A percentile compares a stretch with the other conserved stretches of the same genome.
Evolutionary conservation across 225 moss, liverwort and hornwort species (phyloP).

Genomic region (Pseudisothecium myosuroides): DNA sequence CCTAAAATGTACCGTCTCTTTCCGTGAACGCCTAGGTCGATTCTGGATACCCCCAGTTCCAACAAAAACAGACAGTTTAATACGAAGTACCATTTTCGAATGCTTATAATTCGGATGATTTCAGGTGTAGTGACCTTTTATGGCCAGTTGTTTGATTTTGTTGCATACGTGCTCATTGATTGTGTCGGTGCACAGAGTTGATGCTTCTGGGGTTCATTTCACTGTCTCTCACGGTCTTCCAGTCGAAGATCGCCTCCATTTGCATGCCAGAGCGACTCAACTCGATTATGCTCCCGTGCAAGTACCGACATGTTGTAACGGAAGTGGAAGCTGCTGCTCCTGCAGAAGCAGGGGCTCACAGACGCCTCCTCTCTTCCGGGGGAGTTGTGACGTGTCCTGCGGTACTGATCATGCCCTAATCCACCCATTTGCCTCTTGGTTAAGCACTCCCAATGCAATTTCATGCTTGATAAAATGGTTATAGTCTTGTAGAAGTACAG

Average conservation of each 20-base stretch:
- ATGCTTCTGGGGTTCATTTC: constrained; percentile 99
- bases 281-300: constrained; percentile 68
- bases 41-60: background rate
- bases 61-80: background rate
- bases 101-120: background rate
- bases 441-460: background rate
- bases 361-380: constrained; percentile 41
- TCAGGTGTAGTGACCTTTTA: background rate
- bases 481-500: background rate
- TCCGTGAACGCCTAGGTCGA: background rate
- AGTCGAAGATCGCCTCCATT: constrained; percentile 35
- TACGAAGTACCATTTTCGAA: background rate
- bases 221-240: constrained; percentile 72
- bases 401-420: background rate
- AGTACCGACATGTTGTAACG: background rate
- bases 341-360: background rate
- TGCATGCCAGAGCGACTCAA: constrained; percentile 59
- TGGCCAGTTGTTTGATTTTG: background rate
- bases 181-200: constrained; percentile 40
- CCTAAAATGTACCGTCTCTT: background rate
- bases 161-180: background rate
- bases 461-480: too few species aligned
- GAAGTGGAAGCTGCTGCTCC: background rate
- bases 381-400: background rate
- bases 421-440: background rate